A percentile compares a stretch with the other conserved stretches of the same genome.
Conservation (phyloP, 208 protist species). For the Acanthamoeba culbertsoni region DNA sequence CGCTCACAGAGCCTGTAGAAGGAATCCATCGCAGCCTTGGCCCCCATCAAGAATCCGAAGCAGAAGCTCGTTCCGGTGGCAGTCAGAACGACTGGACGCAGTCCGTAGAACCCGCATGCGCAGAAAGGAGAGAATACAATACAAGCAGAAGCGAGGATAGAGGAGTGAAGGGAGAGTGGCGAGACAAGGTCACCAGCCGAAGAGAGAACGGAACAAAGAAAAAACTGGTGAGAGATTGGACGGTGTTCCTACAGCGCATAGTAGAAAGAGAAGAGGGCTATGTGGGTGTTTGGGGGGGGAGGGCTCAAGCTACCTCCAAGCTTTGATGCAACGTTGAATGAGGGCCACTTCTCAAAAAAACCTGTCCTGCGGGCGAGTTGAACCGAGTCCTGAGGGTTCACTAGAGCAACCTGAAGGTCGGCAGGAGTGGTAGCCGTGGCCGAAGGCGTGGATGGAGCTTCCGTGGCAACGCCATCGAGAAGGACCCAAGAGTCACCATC, state of each 20-base stretch:
- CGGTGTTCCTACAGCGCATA: too few relatives aligned
- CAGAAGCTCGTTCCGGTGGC: conserved; percentile 36
- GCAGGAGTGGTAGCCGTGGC: not conserved
- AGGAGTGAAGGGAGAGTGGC: not conserved
- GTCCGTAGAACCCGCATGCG: not conserved
- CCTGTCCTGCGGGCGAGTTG: not conserved
- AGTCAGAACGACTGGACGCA: not conserved
- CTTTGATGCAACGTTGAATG: conserved; percentile 25
- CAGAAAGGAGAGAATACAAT: not conserved
- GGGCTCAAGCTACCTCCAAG: not conserved
- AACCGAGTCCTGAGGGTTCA: not conserved
- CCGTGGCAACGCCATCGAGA: not conserved
- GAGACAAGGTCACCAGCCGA: not conserved
- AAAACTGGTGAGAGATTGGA: not conserved
- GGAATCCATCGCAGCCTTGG: not conserved
- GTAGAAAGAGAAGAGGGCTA: not conserved
- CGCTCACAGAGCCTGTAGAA: conserved; percentile 34
- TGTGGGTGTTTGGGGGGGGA: not conserved
- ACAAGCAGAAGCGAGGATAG: not conserved
- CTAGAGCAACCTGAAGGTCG: not conserved
- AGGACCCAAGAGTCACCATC: conserved; percentile 30
- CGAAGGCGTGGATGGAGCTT: not conserved
- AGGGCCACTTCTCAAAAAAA: conserved; percentile 58
- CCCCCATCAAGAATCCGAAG: conserved; percentile 55
- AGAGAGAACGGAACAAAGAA: not conserved